Base-by-base conservation (phyloP, 768 basidiomycete species). In the Mycena rebaudengoi region DNA sequence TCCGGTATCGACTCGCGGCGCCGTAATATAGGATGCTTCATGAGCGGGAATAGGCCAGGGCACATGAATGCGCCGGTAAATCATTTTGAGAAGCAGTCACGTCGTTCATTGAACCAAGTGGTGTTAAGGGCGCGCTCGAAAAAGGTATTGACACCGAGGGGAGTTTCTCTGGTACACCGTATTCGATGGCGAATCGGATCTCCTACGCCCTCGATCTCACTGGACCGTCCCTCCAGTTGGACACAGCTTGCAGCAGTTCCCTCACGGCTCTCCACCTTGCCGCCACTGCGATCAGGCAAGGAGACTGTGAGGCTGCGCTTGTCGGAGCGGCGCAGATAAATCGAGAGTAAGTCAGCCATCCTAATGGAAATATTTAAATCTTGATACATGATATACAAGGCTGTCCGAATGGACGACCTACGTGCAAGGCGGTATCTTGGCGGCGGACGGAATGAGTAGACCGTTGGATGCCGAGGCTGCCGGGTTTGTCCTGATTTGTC, bases 231-330 rank as follows among this genome's bases (percentile, higher is more conserved):
- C 60, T 80, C 40, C 74, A 78, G 7, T 58, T 78, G 3, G 80
- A 83, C 59, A 78, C 76, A 1, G 78, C 77, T 8, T 82, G 81
- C 59, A 79, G 75, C 16, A 78, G 76, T 11, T 74, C 72, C 23
- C 69, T 82, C 12, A 75, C 73, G 14, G 78, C 78, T 4, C 72
- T 78, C 48, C 80, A 83, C 60, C 73, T 82, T 32, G 81, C 79
- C 3, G 70, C 78, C 12, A 71, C 71, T 23, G 74, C 79, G 3
- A 73, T 82, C 3, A 66, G 69, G 41, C 68, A 69, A 25, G 79
- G 79, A 8, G 81, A 82, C 40, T 70, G 79, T 14, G 74, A 76
- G 11, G 73, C 76, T 7, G 81, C 81, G 2, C 66, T 82, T 21
- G 76, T 82, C 20, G 78, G 72, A 2, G 74, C 76, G 14, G 67